Conservation (phyloP, 202 grass and related monocot genomes). For the Brachypodium distachyon region DNA sequence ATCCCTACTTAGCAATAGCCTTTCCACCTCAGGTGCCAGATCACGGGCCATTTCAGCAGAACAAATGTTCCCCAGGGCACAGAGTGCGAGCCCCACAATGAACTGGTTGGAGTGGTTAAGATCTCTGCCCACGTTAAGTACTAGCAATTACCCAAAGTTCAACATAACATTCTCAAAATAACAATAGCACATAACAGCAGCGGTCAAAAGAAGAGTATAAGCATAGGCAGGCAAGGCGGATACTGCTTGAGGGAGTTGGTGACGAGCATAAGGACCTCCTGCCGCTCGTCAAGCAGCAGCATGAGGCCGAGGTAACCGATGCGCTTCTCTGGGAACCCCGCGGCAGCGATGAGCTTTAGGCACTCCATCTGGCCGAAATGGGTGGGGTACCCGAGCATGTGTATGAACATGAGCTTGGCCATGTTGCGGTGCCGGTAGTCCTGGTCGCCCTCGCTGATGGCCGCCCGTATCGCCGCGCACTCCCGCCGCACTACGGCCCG, state of each 20-base stretch:
- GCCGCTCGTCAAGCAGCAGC: conserved; percentile 97
- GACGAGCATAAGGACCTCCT: conserved; percentile 99
- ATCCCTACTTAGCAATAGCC: conserved; percentile 77
- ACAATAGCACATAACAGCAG: not conserved
- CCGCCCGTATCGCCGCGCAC: conserved; percentile 92
- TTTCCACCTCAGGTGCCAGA: conserved; percentile 97
- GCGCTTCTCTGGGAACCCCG: conserved; percentile 96
- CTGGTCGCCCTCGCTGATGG: conserved; percentile 89
- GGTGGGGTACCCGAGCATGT: conserved; percentile 99
- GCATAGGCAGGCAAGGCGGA: conserved; percentile 28
- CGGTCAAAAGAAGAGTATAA: conserved; percentile 18
- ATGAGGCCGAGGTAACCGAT: conserved; percentile 96
- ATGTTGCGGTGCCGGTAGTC: conserved; percentile 96
- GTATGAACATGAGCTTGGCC: conserved; percentile 99
- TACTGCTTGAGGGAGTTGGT: conserved; percentile 99
- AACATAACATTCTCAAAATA: not conserved
- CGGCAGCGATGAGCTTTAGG: conserved; percentile 92
- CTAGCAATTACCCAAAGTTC: not conserved
- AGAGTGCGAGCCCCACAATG: conserved; percentile 94
- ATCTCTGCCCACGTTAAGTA: conserved; percentile 80
- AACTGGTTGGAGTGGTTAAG: conserved; percentile 99
- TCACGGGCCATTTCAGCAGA: conserved; percentile 98
- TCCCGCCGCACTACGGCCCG: conserved; percentile 94
- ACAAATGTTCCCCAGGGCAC: conserved; percentile 97
- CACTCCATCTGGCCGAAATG: conserved; percentile 99